A percentile compares a stretch with the other conserved stretches of the same genome.
These are phyloP conservation scores for Plasmodium yoelii DNA, from an alignment of 169 alveolate species.

Conservation along the genomic window DNA sequence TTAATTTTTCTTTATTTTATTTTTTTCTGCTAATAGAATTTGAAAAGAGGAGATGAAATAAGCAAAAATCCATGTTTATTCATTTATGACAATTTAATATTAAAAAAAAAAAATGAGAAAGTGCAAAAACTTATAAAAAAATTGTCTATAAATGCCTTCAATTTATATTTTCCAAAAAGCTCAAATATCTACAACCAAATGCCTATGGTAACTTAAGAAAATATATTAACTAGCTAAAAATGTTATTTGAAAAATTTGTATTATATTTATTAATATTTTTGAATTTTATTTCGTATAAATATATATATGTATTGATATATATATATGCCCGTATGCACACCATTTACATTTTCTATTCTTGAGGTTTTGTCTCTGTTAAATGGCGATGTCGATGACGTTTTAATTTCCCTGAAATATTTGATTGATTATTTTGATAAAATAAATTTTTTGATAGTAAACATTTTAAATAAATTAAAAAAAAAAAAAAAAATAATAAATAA, in stretches of 20 bases:
- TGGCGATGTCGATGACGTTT: slow-evolving; percentile 44
- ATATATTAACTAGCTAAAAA: neutral
- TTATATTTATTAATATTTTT: neutral
- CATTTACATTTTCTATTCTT: slow-evolving; percentile 2
- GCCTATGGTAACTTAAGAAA: slow-evolving; percentile 18
- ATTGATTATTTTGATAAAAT: slow-evolving; percentile 31
- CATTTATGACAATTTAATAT: slow-evolving; percentile 26
- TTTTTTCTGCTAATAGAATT: slow-evolving; percentile 7
- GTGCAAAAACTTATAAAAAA: slow-evolving; percentile 11
- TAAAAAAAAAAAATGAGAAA: slow-evolving; percentile 12
- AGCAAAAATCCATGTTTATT: slow-evolving; percentile 27
- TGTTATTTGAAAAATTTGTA: neutral
- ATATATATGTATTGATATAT: neutral
- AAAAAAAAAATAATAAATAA: slow-evolving; percentile 25
- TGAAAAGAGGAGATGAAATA: slow-evolving; percentile 56
- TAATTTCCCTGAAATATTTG: slow-evolving; percentile 40
- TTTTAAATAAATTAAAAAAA: slow-evolving; percentile 42
- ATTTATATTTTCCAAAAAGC: slow-evolving; percentile 33
- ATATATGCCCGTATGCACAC: neutral
- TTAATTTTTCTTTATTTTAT: slow-evolving; percentile 1
- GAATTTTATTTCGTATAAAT: no score
- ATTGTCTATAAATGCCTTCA: slow-evolving; percentile 45
- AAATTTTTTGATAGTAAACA: slow-evolving; percentile 28
- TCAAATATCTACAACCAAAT: slow-evolving; percentile 18
- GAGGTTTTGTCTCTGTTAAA: slow-evolving; percentile 45